These are phyloP conservation scores for Fusarium sp. DNA, from an alignment of 2,329 filamentous ascomycete genomes.

Conservation along the genomic window DNA sequence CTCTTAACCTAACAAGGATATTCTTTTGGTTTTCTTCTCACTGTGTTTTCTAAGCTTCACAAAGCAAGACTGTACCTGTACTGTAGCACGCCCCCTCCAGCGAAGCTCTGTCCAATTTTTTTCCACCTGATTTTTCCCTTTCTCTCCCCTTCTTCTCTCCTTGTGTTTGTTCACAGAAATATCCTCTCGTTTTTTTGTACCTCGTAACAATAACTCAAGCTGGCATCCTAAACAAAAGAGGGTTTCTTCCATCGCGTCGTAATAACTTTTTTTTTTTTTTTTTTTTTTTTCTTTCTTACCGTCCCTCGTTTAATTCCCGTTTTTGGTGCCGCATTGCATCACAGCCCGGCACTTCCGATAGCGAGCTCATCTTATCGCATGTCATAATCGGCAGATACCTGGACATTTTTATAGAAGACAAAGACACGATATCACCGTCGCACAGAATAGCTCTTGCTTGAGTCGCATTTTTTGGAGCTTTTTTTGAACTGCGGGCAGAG, in stretches of 20 bases:
- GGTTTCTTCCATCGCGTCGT: constrained; percentile 6
- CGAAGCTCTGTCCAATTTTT: constrained; percentile 3
- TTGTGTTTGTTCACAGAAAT: constrained; percentile 2
- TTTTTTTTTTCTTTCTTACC: neutral
- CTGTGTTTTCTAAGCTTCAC: constrained; percentile 7
- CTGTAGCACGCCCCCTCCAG: neutral
- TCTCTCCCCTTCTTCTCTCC: constrained; percentile 1
- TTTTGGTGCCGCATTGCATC: constrained; percentile 21
- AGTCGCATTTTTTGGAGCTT: neutral
- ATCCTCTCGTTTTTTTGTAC: constrained; percentile 30
- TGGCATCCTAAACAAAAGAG: neutral
- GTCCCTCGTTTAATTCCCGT: constrained; percentile 33
- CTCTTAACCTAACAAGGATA: constrained; percentile 28
- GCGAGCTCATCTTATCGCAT: constrained; percentile 20
- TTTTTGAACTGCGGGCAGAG: neutral
- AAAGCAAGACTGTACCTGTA: neutral
- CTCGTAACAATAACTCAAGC: neutral
- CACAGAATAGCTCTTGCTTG: neutral
- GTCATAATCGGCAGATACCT: constrained; percentile 7
- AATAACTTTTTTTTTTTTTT: neutral
- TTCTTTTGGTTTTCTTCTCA: constrained; percentile 8
- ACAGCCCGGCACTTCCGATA: constrained; percentile 36
- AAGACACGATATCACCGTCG: neutral
- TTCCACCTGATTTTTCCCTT: constrained; percentile 6
- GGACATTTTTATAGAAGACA: constrained; percentile 3